Evolutionary conservation across 768 basidiomycete species (phyloP).

Genomic region (Amanita pseudoporphyria): DNA sequence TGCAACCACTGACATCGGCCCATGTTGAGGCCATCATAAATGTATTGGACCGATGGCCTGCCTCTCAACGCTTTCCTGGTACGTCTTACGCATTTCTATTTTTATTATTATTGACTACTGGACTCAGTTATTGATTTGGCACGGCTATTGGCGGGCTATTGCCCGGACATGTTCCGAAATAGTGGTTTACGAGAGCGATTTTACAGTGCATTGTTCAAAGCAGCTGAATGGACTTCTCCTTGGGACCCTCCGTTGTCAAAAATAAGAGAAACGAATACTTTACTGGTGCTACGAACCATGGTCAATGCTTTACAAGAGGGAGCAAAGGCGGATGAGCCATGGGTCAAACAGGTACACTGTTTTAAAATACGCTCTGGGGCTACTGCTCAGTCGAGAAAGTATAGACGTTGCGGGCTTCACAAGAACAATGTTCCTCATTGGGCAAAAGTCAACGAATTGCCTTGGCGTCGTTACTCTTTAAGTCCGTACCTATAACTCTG

Average conservation of each 20-base stretch:
- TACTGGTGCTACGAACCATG: conserved; percentile 70
- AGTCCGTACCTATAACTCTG: conserved; percentile 43
- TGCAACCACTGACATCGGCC: conserved; percentile 25
- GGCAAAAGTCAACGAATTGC: conserved; percentile 69
- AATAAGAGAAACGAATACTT: conserved; percentile 73
- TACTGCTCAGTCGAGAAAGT: conserved; percentile 2
- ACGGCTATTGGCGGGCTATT: conserved; percentile 63
- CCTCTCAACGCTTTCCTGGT: conserved; percentile 66
- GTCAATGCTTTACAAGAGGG: conserved; percentile 71
- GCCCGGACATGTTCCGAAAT: conserved; percentile 39
- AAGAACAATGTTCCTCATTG: conserved; percentile 42
- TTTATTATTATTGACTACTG: conserved; percentile 1
- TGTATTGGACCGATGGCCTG: conserved; percentile 68
- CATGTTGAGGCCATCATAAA: conserved; percentile 57
- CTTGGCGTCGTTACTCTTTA: conserved; percentile 75
- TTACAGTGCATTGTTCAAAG: conserved; percentile 53
- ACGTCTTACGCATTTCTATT: conserved; percentile 10
- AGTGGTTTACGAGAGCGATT: conserved; percentile 39
- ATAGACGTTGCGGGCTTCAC: conserved; percentile 49
- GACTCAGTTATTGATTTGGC: conserved; percentile 73
- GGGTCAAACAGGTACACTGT: conserved; percentile 40
- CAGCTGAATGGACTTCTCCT: conserved; percentile 53
- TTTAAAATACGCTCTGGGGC: background rate
- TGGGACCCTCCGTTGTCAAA: conserved; percentile 54
- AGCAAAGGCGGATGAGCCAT: conserved; percentile 31